phyloP scores from a whole-genome alignment of 2,329 filamentous ascomycete species.

The Colletotrichum plurivorum region DNA sequence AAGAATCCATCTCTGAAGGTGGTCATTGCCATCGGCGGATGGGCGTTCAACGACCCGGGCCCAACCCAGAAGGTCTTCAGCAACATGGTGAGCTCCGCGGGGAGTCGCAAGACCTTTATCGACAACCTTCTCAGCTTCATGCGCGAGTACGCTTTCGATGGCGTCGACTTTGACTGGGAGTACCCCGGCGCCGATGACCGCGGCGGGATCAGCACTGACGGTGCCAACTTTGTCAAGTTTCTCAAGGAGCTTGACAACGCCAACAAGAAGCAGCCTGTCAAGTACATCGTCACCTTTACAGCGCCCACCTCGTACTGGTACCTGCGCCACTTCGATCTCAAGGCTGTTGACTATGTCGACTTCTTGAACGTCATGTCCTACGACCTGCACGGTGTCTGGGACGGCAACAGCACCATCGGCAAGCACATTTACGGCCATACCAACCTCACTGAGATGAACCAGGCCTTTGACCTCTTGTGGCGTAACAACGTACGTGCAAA shows the following conservation, averaged over 20 bases:
- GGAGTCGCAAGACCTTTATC: slow-evolving; percentile 41
- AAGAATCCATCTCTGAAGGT: slow-evolving; percentile 49
- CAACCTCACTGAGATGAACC: slow-evolving; percentile 63
- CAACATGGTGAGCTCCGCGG: slow-evolving; percentile 35
- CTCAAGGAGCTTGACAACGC: slow-evolving; percentile 58
- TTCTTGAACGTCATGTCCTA: slow-evolving; percentile 45
- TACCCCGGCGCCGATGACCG: slow-evolving; percentile 40
- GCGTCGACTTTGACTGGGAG: slow-evolving; percentile 47
- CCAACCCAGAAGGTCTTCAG: slow-evolving; percentile 46
- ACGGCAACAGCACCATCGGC: slow-evolving; percentile 49
- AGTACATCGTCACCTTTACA: slow-evolving; percentile 10
- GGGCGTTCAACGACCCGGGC: slow-evolving; percentile 55
- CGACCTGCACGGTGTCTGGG: slow-evolving; percentile 55
- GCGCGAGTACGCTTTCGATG: slow-evolving; percentile 44
- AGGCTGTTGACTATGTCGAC: slow-evolving; percentile 32
- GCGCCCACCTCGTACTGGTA: slow-evolving; percentile 40
- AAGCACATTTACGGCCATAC: slow-evolving; percentile 55
- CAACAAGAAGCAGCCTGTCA: slow-evolving; percentile 16
- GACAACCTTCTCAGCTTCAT: slow-evolving; percentile 41
- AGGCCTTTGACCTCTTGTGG: slow-evolving; percentile 62
- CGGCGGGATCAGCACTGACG: slow-evolving; percentile 19
- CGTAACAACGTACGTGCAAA: slow-evolving; percentile 57
- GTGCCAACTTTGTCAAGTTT: slow-evolving; percentile 38
- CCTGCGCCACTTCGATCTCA: slow-evolving; percentile 23
- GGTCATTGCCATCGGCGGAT: slow-evolving; percentile 58